Conservation (phyloP, 805 yeast species). For the Lipomyces kockii region DNA sequence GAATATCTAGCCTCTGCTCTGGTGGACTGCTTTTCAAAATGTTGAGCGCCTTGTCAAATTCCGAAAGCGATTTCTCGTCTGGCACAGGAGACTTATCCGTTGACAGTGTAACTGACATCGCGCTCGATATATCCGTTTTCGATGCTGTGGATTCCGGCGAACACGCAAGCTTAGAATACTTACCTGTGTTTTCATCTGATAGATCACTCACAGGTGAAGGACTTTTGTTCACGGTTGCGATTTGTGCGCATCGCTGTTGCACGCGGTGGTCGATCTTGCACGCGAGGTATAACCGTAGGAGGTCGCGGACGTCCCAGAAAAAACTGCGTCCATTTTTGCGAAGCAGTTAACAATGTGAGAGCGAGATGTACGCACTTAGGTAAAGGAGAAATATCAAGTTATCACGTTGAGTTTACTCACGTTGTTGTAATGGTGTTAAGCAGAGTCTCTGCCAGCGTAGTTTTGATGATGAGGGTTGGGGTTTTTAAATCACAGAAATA, state of each 20-base stretch:
- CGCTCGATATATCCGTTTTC: conserved; percentile 3
- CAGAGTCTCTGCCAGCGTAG: too few relatives aligned
- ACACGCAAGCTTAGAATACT: neutral
- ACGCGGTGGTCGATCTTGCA: neutral
- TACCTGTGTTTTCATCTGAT: neutral
- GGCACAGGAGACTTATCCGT: neutral
- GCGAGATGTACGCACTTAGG: too few relatives aligned
- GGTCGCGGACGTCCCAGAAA: neutral
- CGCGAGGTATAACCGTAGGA: neutral
- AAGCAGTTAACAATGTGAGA: too few relatives aligned
- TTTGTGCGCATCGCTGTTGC: neutral
- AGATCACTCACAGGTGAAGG: neutral
- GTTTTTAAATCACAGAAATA: too few relatives aligned
- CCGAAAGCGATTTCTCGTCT: neutral
- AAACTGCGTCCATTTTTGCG: neutral
- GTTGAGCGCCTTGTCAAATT: too few relatives aligned
- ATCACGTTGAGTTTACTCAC: too few relatives aligned
- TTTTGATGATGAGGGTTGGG: too few relatives aligned
- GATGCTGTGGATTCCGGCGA: neutral
- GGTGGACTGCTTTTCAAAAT: too few relatives aligned
- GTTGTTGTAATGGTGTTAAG: too few relatives aligned
- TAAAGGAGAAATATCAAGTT: too few relatives aligned
- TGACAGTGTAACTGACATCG: neutral
- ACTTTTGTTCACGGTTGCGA: neutral
- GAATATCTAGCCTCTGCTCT: too few relatives aligned